These are phyloP conservation scores for Tympanopsis confertula DNA, from an alignment of 2,329 filamentous ascomycete genomes.

Conservation along the genomic window DNA sequence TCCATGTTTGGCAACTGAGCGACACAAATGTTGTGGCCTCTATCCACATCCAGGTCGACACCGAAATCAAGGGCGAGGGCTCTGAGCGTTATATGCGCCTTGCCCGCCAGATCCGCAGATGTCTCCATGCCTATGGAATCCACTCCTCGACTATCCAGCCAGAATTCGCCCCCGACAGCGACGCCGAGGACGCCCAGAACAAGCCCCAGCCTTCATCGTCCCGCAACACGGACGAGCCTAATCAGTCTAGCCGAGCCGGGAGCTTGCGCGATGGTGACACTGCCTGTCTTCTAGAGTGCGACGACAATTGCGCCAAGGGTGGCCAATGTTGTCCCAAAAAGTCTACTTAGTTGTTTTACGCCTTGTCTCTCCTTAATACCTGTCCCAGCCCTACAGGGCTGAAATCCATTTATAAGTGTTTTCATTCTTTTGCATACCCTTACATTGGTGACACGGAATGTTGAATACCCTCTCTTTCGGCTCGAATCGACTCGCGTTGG, in stretches of 20 bases:
- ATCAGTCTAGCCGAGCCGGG: conserved; percentile 12
- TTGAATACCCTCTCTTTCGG: too few relatives aligned
- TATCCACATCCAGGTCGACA: conserved; percentile 83
- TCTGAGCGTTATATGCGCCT: conserved; percentile 80
- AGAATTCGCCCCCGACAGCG: conserved; percentile 58
- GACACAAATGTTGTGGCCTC: conserved; percentile 90
- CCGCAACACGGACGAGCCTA: conserved; percentile 15
- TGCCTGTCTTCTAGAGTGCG: conserved; percentile 32
- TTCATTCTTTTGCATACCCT: too few relatives aligned
- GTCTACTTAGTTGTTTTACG: neutral
- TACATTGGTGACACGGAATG: too few relatives aligned
- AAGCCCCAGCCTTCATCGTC: conserved; percentile 17
- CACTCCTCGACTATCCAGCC: conserved; percentile 96
- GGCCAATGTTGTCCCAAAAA: conserved; percentile 1
- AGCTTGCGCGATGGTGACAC: conserved; percentile 1
- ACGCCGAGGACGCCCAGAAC: conserved; percentile 13
- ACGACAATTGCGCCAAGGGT: conserved; percentile 26
- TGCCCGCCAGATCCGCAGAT: conserved; percentile 69
- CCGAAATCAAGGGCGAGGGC: conserved; percentile 74
- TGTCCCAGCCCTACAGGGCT: too few relatives aligned
- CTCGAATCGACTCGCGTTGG: too few relatives aligned
- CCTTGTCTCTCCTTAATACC: too few relatives aligned
- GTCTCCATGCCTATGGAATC: conserved; percentile 89
- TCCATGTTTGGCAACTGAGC: conserved; percentile 95
- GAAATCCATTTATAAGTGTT: too few relatives aligned